Evolutionary conservation across 345 rosid species (phyloP).

Genomic region (Melaleuca alternifolia): DNA sequence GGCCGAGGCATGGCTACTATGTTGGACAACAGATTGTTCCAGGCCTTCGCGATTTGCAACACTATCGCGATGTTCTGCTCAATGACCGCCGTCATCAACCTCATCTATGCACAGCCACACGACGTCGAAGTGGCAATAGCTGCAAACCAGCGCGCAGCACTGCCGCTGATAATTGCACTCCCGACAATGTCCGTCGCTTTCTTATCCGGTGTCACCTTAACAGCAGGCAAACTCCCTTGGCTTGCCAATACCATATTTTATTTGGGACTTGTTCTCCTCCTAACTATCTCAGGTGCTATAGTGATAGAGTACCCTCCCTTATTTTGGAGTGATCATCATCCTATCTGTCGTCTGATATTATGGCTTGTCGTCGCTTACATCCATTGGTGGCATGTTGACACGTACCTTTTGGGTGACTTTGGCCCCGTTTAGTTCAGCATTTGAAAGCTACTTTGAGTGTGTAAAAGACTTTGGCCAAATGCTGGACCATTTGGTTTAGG

Average conservation of each 20-base stretch:
- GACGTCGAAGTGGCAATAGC: neutral
- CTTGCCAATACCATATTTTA: neutral
- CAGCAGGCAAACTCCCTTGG: neutral
- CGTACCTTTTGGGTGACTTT: accelerated
- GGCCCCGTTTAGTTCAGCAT: no score
- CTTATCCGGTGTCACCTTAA: neutral
- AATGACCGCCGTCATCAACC: neutral
- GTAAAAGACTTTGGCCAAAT: neutral
- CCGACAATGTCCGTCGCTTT: neutral
- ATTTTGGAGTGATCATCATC: neutral
- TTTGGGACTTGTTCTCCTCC: neutral
- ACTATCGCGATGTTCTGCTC: neutral
- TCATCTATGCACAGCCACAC: no score
- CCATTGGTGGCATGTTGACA: neutral
- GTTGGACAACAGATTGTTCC: neutral
- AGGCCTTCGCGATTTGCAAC: neutral
- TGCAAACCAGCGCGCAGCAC: neutral
- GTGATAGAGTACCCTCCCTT: neutral
- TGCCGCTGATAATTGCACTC: neutral
- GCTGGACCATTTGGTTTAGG: accelerated
- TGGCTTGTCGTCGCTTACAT: neutral
- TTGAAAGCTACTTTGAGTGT: no score
- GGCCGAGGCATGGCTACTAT: neutral
- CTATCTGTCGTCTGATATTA: neutral
- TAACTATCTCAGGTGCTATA: neutral